Evolutionary conservation across 495 filamentous ascomycete species (phyloP).

Genomic region (Penicillium mononematosum): DNA sequence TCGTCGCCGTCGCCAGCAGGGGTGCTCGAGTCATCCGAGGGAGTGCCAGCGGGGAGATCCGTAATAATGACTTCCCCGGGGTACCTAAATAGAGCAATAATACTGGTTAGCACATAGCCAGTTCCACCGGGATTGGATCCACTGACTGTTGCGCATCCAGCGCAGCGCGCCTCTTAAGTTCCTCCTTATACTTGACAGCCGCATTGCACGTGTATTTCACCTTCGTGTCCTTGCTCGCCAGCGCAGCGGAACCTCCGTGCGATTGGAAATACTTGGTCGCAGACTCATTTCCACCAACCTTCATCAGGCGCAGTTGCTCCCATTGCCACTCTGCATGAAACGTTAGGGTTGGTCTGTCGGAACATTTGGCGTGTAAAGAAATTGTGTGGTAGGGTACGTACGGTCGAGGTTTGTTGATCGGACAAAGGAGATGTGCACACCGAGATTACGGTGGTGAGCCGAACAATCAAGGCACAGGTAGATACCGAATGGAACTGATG

Average conservation of each 20-base stretch:
- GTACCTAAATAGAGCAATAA: conserved; percentile 53
- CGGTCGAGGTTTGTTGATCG: conserved; percentile 96
- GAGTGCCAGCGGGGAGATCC: conserved; percentile 61
- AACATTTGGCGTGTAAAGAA: background rate
- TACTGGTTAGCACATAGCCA: conserved; percentile 17
- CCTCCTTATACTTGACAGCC: conserved; percentile 95
- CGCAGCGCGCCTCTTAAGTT: conserved; percentile 78
- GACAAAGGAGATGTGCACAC: conserved; percentile 96
- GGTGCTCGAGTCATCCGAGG: conserved; percentile 63
- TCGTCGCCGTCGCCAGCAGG: conserved; percentile 77
- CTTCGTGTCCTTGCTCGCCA: conserved; percentile 93
- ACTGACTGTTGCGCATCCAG: conserved; percentile 76
- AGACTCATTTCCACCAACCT: conserved; percentile 96
- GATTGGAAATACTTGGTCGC: conserved; percentile 97
- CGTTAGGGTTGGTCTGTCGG: conserved; percentile 19
- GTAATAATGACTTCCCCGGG: conserved; percentile 84
- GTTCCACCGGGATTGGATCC: conserved; percentile 2
- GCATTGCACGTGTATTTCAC: conserved; percentile 91
- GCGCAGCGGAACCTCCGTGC: conserved; percentile 87
- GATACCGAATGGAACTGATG: conserved; percentile 94
- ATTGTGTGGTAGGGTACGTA: conserved; percentile 50
- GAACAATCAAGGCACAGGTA: conserved; percentile 98
- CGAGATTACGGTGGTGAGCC: conserved; percentile 84
- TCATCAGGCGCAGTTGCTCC: conserved; percentile 98
- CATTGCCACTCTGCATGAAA: conserved; percentile 86